A percentile compares a stretch with the other conserved stretches of the same genome.
These are phyloP conservation scores for Tylopilus sp. DNA, from an alignment of 768 basidiomycete species.

Conservation along the genomic window DNA sequence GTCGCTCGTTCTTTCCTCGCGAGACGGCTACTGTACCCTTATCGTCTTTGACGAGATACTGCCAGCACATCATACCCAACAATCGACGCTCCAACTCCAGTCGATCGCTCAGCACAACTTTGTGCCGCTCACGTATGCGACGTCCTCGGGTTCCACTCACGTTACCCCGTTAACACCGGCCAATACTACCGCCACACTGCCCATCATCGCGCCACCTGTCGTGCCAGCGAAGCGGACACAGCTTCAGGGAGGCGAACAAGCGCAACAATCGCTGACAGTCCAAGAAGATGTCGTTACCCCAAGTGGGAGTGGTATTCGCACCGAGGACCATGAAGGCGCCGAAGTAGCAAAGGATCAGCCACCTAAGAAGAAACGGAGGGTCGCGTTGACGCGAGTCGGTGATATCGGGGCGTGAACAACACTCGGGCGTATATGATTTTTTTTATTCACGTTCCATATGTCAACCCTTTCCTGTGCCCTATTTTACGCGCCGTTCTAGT, in stretches of 20 bases:
- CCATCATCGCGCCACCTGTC: constrained; percentile 30
- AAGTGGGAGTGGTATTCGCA: constrained; percentile 10
- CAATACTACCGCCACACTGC: constrained; percentile 34
- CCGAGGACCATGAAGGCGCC: constrained; percentile 2
- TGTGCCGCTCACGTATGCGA: constrained; percentile 49
- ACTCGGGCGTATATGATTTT: not conserved
- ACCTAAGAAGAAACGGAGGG: constrained; percentile 82
- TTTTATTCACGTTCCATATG: constrained; percentile 5
- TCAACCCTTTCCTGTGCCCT: constrained; percentile 1
- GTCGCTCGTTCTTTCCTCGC: constrained; percentile 83
- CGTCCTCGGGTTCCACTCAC: constrained; percentile 14
- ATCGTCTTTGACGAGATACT: constrained; percentile 94
- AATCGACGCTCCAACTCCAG: constrained; percentile 85
- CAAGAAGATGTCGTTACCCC: constrained; percentile 23
- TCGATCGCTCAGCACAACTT: constrained; percentile 86
- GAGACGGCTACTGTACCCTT: constrained; percentile 97
- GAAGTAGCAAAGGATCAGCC: constrained; percentile 44
- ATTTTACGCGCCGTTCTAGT: constrained; percentile 18
- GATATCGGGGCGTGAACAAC: constrained; percentile 40
- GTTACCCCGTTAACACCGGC: constrained; percentile 24
- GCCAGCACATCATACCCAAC: constrained; percentile 83
- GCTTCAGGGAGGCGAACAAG: constrained; percentile 21
- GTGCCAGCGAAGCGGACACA: constrained; percentile 37
- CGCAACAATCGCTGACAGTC: constrained; percentile 25
- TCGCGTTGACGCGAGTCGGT: constrained; percentile 69